Conservation (phyloP, 106 monocot genomes). For the Allium fistulosum region DNA sequence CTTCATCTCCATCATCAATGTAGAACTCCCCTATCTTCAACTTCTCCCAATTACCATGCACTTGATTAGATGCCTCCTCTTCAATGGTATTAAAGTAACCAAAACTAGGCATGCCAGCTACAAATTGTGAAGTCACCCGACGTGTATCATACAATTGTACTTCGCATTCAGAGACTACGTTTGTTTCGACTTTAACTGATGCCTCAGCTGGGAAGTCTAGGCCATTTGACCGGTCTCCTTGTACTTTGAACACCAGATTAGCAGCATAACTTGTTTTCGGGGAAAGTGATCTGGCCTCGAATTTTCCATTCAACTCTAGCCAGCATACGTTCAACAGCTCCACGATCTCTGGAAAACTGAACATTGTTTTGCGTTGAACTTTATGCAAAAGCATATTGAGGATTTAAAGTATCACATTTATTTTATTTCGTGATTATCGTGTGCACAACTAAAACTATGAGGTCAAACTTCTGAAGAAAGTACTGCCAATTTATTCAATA, state of each 20-base stretch:
- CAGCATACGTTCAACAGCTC: conserved; percentile 55
- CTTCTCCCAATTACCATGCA: conserved; percentile 27
- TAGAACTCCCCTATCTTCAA: conserved; percentile 38
- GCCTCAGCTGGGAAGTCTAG: conserved; percentile 19
- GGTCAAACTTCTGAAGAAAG: too few relatives aligned
- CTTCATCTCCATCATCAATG: conserved; percentile 22
- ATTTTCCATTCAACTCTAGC: conserved; percentile 55
- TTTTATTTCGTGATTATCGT: too few relatives aligned
- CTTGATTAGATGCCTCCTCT: background rate
- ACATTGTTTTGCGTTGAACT: background rate
- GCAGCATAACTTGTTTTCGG: conserved; percentile 37
- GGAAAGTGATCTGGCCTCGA: conserved; percentile 34
- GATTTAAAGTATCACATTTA: too few relatives aligned
- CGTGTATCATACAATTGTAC: background rate
- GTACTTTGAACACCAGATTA: conserved; percentile 47
- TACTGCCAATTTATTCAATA: too few relatives aligned
- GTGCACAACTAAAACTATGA: too few relatives aligned
- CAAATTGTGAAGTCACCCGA: background rate
- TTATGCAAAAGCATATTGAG: too few relatives aligned
- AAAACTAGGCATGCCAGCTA: background rate
- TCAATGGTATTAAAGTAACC: background rate
- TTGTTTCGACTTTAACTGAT: conserved; percentile 12
- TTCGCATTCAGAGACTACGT: background rate
- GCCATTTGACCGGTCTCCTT: conserved; percentile 1
- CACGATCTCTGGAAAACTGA: conserved; percentile 71